Conservation (phyloP, 495 filamentous ascomycete genomes). For the Rhizodiscina lignyota region DNA sequence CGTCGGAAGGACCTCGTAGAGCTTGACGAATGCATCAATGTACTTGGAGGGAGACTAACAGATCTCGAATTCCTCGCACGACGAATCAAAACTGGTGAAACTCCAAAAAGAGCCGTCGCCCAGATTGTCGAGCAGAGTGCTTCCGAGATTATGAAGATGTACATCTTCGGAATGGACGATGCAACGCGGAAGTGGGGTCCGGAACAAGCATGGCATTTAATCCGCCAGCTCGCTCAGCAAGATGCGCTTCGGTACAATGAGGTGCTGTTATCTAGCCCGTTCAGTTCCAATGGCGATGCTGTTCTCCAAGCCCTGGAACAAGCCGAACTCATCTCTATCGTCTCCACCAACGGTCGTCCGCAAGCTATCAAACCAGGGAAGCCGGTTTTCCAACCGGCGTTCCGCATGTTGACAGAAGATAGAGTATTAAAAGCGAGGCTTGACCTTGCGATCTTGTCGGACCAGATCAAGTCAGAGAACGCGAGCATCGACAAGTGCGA, state of each 20-base stretch:
- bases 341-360: constrained; percentile 58
- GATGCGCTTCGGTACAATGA: constrained; percentile 64
- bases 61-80: constrained; percentile 87
- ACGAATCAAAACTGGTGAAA: constrained; percentile 81
- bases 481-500: constrained; percentile 63
- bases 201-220: constrained; percentile 80
- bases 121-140: constrained; percentile 81
- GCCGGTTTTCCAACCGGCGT: constrained; percentile 78
- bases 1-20: constrained; percentile 33
- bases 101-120: constrained; percentile 61
- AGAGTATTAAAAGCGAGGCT: constrained; percentile 53
- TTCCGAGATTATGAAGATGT: constrained; percentile 86
- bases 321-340: constrained; percentile 71
- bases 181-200: constrained; percentile 43
- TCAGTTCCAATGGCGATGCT: constrained; percentile 48
- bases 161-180: constrained; percentile 44
- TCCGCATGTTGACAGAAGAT: constrained; percentile 52
- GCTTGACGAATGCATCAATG: constrained; percentile 66
- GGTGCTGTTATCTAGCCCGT: constrained; percentile 57
- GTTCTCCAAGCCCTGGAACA: constrained; percentile 68
- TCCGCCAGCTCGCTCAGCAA: constrained; percentile 45
- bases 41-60: constrained; percentile 75
- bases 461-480: constrained; percentile 56
- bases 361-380: constrained; percentile 59
- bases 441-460: constrained; percentile 50